Evolutionary conservation across 2,329 filamentous ascomycete species (phyloP).

Genomic region (Beauveria medogensis): DNA sequence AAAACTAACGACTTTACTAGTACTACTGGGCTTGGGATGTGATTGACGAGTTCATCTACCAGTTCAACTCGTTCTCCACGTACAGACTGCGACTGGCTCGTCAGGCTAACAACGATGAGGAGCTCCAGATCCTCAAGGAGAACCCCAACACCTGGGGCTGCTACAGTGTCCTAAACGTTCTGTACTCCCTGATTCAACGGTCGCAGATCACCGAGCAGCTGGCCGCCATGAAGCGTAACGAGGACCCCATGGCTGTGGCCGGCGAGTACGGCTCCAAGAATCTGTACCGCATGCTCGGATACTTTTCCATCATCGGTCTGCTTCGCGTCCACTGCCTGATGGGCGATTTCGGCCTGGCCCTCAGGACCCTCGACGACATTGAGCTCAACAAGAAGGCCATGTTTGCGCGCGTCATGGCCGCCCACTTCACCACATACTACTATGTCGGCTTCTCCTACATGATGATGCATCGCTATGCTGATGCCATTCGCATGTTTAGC

Average conservation of each 20-base stretch:
- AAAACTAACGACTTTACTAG: slow-evolving; percentile 37
- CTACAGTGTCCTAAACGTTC: slow-evolving; percentile 97
- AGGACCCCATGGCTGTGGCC: slow-evolving; percentile 79
- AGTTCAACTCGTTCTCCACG: slow-evolving; percentile 98
- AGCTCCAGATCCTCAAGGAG: slow-evolving; percentile 82
- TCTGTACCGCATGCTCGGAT: slow-evolving; percentile 95
- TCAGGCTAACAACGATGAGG: slow-evolving; percentile 78
- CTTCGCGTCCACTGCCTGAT: slow-evolving; percentile 93
- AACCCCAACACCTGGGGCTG: slow-evolving; percentile 99
- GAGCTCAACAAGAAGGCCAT: slow-evolving; percentile 99
- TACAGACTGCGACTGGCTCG: slow-evolving; percentile 90
- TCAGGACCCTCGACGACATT: slow-evolving; percentile 98
- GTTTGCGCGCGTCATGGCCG: slow-evolving; percentile 98
- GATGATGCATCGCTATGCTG: slow-evolving; percentile 99
- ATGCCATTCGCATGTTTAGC: slow-evolving; percentile 99
- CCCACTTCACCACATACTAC: slow-evolving; percentile 99
- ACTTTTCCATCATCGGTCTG: slow-evolving; percentile 98
- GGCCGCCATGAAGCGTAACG: slow-evolving; percentile 85
- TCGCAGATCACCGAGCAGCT: slow-evolving; percentile 98
- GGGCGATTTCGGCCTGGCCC: slow-evolving; percentile 93
- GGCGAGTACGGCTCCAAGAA: slow-evolving; percentile 93
- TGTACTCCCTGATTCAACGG: slow-evolving; percentile 97
- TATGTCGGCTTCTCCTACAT: slow-evolving; percentile 99
- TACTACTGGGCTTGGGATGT: slow-evolving; percentile 99
- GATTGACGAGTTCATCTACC: slow-evolving; percentile 99